Percentiles rank a stretch among this genome's conserved stretches.
These are phyloP conservation scores for Jimgerdemannia lactiflua DNA, from an alignment of 192 early-diverging fungal genomes.

Conservation along the genomic window DNA sequence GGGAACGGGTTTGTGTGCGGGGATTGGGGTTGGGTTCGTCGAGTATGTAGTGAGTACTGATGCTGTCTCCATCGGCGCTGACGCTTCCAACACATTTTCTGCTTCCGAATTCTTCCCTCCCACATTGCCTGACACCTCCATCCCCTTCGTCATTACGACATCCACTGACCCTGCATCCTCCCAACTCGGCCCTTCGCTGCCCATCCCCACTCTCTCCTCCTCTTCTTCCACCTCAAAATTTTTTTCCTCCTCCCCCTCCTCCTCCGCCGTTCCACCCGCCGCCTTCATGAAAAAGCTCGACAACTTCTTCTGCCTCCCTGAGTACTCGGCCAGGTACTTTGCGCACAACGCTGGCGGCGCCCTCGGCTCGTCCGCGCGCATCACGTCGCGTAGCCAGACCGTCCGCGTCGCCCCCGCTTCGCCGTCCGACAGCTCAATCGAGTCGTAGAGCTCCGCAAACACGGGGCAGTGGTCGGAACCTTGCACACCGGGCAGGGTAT, in stretches of 20 bases:
- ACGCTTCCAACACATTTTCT: neutral
- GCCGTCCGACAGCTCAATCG: constrained; percentile 1
- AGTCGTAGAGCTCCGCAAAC: constrained; percentile 27
- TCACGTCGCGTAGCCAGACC: constrained; percentile 7
- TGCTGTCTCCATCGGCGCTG: neutral
- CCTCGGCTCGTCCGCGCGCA: neutral
- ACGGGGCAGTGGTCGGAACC: constrained; percentile 88
- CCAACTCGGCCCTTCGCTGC: neutral
- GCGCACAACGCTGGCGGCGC: neutral
- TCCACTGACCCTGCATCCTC: neutral
- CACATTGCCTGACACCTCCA: neutral
- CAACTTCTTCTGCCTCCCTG: constrained; percentile 12
- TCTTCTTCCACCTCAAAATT: neutral
- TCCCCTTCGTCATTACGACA: neutral
- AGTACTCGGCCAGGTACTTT: constrained; percentile 10
- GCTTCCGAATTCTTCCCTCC: neutral
- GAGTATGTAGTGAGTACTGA: neutral
- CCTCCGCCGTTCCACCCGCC: neutral
- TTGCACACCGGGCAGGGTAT: constrained; percentile 54
- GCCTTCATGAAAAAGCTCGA: constrained; percentile 12
- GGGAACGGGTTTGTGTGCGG: neutral
- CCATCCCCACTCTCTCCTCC: neutral
- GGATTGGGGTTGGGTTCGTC: neutral
- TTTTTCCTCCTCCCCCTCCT: neutral
- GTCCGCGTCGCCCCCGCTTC: neutral